Evolutionary conservation across 2,329 filamentous ascomycete genomes (phyloP).

Genomic region (Botrytis pseudocinerea): DNA sequence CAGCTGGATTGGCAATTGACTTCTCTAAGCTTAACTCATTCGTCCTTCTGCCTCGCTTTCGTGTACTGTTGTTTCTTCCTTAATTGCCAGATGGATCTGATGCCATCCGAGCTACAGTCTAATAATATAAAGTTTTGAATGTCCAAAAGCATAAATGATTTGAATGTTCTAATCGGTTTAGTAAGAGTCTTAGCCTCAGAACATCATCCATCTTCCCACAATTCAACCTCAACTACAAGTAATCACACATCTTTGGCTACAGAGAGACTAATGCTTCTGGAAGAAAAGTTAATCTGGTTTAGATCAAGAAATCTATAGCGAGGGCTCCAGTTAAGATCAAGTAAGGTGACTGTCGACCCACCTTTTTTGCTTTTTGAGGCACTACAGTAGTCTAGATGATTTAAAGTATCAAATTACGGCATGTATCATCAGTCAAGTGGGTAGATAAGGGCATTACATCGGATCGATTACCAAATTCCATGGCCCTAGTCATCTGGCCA

Average conservation of each 20-base stretch:
- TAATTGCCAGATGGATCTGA: no score
- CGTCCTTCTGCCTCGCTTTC: no score
- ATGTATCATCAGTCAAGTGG: neutral
- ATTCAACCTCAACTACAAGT: neutral
- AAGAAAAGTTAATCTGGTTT: neutral
- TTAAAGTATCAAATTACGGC: neutral
- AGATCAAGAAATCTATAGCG: neutral
- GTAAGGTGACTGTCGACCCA: neutral
- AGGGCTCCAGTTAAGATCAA: neutral
- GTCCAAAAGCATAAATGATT: no score
- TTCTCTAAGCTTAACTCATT: no score
- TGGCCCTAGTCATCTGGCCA: neutral
- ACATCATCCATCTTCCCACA: neutral
- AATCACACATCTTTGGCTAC: neutral
- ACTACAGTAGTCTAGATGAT: neutral
- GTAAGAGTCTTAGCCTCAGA: neutral
- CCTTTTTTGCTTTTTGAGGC: neutral
- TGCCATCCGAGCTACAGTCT: no score
- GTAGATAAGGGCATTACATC: neutral
- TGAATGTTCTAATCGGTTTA: no score
- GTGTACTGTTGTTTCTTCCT: no score
- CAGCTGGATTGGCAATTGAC: no score
- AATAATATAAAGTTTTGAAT: no score
- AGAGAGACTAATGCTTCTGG: neutral
- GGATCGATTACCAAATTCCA: neutral